A percentile compares a stretch with the other conserved stretches of the same genome.
These are phyloP conservation scores for Exobasidium rhododendri DNA, from an alignment of 1,284 basidiomycete genomes.

Conservation along the genomic window DNA sequence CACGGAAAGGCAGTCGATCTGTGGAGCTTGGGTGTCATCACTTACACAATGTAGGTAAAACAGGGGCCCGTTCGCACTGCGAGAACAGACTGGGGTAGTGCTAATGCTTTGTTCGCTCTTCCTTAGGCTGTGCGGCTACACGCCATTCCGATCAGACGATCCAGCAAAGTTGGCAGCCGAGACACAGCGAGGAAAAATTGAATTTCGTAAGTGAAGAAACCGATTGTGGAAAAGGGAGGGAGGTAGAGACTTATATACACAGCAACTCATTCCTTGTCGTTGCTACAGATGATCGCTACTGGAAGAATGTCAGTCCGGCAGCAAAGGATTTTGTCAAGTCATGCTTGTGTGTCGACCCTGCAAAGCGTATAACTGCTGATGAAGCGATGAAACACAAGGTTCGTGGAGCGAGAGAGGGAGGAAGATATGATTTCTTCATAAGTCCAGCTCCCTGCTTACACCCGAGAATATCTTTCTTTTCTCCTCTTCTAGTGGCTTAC, in stretches of 20 bases:
- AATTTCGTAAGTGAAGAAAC: slow-evolving; percentile 61
- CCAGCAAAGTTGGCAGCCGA: slow-evolving; percentile 72
- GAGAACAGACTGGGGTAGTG: not conserved
- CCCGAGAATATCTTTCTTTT: not conserved
- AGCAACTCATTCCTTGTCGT: slow-evolving; percentile 2
- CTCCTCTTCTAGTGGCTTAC: slow-evolving; percentile 31
- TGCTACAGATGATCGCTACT: slow-evolving; percentile 67
- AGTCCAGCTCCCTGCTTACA: not conserved
- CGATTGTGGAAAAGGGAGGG: not conserved
- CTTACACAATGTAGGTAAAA: slow-evolving; percentile 62
- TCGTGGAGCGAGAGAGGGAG: too few species aligned
- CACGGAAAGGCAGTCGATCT: slow-evolving; percentile 90
- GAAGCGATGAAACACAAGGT: slow-evolving; percentile 68
- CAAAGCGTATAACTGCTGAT: slow-evolving; percentile 68
- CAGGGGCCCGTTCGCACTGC: not conserved
- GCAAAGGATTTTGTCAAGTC: slow-evolving; percentile 80
- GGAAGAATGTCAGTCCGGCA: slow-evolving; percentile 76
- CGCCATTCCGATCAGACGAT: slow-evolving; percentile 82
- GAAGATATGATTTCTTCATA: not conserved
- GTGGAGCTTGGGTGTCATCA: slow-evolving; percentile 90
- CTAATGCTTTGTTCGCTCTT: slow-evolving; percentile 4
- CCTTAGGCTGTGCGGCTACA: slow-evolving; percentile 49
- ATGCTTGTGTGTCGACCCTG: slow-evolving; percentile 72
- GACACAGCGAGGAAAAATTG: slow-evolving; percentile 75
- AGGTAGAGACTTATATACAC: not conserved